A percentile compares a stretch with the other conserved stretches of the same genome.
Conservation (phyloP, 257 asterid genomes). For the Ilex aquifolium region DNA sequence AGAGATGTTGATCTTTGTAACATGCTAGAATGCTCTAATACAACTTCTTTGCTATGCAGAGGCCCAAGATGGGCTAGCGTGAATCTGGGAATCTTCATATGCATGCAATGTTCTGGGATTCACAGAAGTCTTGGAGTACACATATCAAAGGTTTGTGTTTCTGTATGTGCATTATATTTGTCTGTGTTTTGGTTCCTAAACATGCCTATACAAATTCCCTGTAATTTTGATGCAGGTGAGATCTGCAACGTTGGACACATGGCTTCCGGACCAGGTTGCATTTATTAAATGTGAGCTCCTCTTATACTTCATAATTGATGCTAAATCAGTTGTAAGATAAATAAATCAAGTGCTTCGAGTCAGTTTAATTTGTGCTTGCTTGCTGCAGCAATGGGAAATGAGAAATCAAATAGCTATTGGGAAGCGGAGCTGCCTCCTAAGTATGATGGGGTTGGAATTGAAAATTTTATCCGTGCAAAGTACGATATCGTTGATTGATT, state of each 20-base stretch:
- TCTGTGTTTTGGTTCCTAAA: neutral
- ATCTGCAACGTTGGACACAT: constrained; percentile 42
- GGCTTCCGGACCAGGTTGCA: constrained; percentile 47
- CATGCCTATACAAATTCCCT: neutral
- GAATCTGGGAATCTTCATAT: constrained; percentile 40
- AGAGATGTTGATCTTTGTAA: no score
- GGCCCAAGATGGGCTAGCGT: constrained; percentile 50
- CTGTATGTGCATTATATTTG: neutral
- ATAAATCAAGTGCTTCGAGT: neutral
- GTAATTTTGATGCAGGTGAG: constrained; percentile 25
- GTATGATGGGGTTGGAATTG: constrained; percentile 32
- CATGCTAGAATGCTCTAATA: neutral
- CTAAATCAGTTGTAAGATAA: neutral
- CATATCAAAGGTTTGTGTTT: constrained; percentile 30
- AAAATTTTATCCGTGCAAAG: constrained; percentile 42
- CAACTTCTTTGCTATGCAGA: constrained; percentile 13
- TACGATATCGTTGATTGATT: constrained; percentile 22
- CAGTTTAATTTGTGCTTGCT: neutral
- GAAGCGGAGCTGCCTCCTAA: constrained; percentile 40
- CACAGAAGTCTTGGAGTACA: constrained; percentile 46
- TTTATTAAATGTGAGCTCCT: constrained; percentile 30
- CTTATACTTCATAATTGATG: neutral
- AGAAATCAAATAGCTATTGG: constrained; percentile 37
- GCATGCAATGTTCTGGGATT: constrained; percentile 41
- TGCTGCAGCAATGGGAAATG: constrained; percentile 36